Conservation (phyloP, 2,329 filamentous ascomycete genomes). For the Mollisia scopiformis region DNA sequence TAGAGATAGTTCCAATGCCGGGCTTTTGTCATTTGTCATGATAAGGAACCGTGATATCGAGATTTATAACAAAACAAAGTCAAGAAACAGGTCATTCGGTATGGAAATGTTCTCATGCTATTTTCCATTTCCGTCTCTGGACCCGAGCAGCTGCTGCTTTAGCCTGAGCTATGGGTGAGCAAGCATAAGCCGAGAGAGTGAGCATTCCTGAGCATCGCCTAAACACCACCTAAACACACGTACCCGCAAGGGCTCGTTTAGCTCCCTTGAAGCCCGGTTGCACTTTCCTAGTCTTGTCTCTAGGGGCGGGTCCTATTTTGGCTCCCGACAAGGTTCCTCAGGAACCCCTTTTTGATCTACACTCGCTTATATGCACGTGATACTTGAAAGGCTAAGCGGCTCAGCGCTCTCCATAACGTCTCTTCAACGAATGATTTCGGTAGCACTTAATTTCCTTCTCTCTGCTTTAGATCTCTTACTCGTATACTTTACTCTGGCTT, state of each 20-base stretch:
- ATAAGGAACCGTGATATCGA: too few relatives aligned
- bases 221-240: conserved; percentile 6
- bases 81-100: too few relatives aligned
- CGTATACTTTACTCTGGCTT: conserved; percentile 4
- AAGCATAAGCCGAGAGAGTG: conserved; percentile 8
- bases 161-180: conserved; percentile 8
- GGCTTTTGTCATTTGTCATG: too few relatives aligned
- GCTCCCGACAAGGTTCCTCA: conserved; percentile 8
- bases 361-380: conserved; percentile 10
- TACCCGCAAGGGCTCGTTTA: conserved; percentile 10
- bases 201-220: background rate
- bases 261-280: conserved; percentile 11
- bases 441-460: background rate
- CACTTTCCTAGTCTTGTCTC: conserved; percentile 13
- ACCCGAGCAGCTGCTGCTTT: conserved; percentile 16
- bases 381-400: conserved; percentile 6
- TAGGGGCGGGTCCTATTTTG: conserved; percentile 13
- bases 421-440: background rate
- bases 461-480: conserved; percentile 1
- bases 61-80: too few relatives aligned
- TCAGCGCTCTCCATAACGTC: conserved; percentile 3
- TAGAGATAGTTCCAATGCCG: too few relatives aligned
- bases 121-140: conserved; percentile 16
- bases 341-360: conserved; percentile 4
- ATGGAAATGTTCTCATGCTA: conserved; percentile 9